Base-by-base conservation (phyloP, 805 yeast species). In the Starmerella floricola region DNA sequence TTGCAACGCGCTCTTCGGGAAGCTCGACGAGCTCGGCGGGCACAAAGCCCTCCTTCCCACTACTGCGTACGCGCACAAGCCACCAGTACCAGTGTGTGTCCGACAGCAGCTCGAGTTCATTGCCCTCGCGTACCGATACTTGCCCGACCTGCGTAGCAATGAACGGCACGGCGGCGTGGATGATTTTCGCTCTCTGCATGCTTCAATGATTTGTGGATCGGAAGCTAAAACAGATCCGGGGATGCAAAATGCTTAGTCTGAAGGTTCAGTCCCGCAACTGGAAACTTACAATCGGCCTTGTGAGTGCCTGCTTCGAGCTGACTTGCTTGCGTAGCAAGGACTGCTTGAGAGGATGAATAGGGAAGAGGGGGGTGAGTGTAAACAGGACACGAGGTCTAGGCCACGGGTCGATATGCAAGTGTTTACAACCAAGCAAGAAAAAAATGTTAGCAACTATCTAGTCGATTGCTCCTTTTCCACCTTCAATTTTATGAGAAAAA, bases 41-140 rank as follows among this genome's bases (percentile, higher is more conserved):
- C 2, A 93, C 93, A 65, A 87, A 91, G 1, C 98, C 98, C 40
- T 88, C 76, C 51, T 76, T 71, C 2, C 78, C 78, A 57, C 77
- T 81, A 34, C 58, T 61, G 32, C 67, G 66, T 46, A 68, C 58
- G 54, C 72, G 60, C 52, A 91, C 88, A 10, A 88, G 66, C 97
- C 98, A 91, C 98, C 98, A 91, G 62, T 91, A 91, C 47, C 83
- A 73, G 62, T 91, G 95, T 37, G 81, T 78, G 56, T 91, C 98
- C 56, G 85, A 86, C 28, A 91, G 63, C 16, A 91, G 63, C 34
- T 73, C 66, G 49, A 93, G 34, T 1, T 93, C 78, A 54, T 85
- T 95, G 55, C 88, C 87, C 50, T 84, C 76, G 17, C 65, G 59
- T 10, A 88, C 68, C 44, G 79, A 76, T 51, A 94, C 80, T 62